phyloP scores from a whole-genome alignment of 2,329 filamentous ascomycete species.

The Cytospora schulzeri region DNA sequence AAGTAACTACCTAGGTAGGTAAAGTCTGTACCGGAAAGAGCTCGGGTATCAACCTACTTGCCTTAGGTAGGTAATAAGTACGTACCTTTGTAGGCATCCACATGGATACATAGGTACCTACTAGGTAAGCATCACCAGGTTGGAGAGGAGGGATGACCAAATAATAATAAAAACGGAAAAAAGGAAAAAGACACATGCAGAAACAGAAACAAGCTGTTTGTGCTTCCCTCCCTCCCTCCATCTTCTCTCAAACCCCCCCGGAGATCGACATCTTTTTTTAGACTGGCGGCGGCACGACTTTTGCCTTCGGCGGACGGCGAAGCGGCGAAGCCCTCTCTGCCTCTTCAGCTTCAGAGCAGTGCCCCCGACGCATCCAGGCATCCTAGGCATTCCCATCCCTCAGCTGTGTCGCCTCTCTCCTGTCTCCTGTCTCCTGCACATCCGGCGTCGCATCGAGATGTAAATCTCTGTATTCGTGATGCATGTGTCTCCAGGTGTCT shows the following conservation, averaged over 20 bases:
- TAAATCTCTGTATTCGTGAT: neutral
- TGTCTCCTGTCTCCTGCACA: neutral
- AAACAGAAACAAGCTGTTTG: neutral
- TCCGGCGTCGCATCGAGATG: neutral
- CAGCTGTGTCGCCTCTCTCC: neutral
- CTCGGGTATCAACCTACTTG: too few relatives aligned
- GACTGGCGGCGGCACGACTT: conserved; percentile 5
- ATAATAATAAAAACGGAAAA: too few relatives aligned
- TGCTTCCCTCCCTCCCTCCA: neutral
- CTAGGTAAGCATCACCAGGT: neutral
- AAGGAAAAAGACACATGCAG: neutral
- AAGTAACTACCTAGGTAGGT: neutral
- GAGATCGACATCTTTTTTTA: conserved; percentile 15
- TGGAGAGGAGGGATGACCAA: neutral
- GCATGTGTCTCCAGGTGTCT: neutral
- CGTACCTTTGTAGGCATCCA: too few relatives aligned
- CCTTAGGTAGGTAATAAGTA: too few relatives aligned
- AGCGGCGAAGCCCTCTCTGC: neutral
- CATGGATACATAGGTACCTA: too few relatives aligned
- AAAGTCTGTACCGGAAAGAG: too few relatives aligned
- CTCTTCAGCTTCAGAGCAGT: neutral
- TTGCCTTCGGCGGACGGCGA: neutral
- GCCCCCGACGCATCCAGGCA: neutral
- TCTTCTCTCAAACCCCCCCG: neutral
- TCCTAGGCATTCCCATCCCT: too few relatives aligned